A percentile compares a stretch with the other conserved stretches of the same genome.
Evolutionary conservation across 352 stramenopile genomes (phyloP).

Genomic region (Pythium utonaiense): DNA sequence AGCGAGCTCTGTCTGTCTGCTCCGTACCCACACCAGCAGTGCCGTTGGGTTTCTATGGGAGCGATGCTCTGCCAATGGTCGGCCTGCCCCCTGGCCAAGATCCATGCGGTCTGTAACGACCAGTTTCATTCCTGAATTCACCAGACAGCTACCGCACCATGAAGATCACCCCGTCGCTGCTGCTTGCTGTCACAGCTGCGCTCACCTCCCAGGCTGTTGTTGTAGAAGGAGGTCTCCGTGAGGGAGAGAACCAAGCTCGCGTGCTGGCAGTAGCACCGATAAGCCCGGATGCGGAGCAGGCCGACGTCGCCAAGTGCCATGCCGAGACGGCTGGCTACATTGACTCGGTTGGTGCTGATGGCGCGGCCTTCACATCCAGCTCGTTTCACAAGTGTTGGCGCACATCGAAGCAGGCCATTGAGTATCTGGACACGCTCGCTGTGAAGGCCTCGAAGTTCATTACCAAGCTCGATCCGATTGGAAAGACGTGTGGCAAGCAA

Average conservation of each 20-base stretch:
- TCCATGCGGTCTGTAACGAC: background rate
- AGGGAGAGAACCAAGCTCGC: constrained; percentile 1
- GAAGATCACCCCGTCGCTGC: background rate
- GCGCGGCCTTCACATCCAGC: constrained; percentile 19
- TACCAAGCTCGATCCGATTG: constrained; percentile 27
- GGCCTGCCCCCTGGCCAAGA: background rate
- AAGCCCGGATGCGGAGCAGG: background rate
- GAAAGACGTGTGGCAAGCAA: constrained; percentile 16
- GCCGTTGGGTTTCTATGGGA: background rate
- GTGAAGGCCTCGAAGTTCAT: constrained; percentile 15
- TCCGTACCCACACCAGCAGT: too few relatives aligned
- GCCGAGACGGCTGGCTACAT: constrained; percentile 4
- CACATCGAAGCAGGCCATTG: constrained; percentile 19
- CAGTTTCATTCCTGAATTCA: background rate
- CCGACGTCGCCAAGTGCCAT: constrained; percentile 13
- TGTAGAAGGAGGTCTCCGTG: background rate
- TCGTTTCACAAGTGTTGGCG: constrained; percentile 36
- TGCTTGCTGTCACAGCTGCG: background rate
- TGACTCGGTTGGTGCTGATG: background rate
- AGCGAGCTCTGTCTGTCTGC: too few relatives aligned
- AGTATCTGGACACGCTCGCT: constrained; percentile 27
- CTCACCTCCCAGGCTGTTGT: background rate
- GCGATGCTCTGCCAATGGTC: background rate
- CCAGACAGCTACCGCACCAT: background rate
- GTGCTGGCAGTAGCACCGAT: background rate